phyloP scores from a whole-genome alignment of 2,329 filamentous ascomycete genomes.

The Aspergillus sojae region DNA sequence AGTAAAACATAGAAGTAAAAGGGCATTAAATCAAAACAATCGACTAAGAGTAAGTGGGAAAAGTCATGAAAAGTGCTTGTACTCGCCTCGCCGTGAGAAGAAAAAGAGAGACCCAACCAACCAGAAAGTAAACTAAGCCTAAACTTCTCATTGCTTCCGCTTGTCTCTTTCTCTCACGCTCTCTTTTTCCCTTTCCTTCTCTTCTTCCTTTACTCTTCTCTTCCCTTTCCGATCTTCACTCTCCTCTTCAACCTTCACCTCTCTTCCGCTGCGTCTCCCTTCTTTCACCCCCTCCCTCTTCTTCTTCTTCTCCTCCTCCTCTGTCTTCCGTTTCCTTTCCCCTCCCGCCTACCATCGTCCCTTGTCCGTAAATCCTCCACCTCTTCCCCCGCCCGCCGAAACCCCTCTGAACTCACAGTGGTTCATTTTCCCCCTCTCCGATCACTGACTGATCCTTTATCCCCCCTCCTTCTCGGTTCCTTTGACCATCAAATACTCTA shows the following conservation, averaged over 20 bases:
- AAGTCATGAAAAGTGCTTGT: not conserved
- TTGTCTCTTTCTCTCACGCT: constrained; percentile 15
- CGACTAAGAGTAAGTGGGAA: not conserved
- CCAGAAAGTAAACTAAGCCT: constrained; percentile 2
- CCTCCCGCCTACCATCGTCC: constrained; percentile 22
- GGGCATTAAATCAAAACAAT: not conserved
- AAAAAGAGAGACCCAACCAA: not conserved
- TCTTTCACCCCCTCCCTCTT: constrained; percentile 22
- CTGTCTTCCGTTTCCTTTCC: constrained; percentile 15
- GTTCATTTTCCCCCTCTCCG: constrained; percentile 23
- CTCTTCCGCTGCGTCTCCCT: constrained; percentile 16
- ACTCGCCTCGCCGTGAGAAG: not conserved
- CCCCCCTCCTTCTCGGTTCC: constrained; percentile 1
- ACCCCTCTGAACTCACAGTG: constrained; percentile 24
- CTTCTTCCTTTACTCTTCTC: constrained; percentile 12
- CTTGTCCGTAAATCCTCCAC: constrained; percentile 26
- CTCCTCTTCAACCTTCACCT: constrained; percentile 24
- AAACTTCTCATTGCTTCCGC: constrained; percentile 1
- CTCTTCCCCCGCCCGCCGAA: constrained; percentile 34
- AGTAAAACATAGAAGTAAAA: too few species aligned
- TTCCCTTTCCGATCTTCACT: constrained; percentile 23
- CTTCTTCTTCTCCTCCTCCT: constrained; percentile 7
- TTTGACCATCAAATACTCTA: constrained; percentile 1
- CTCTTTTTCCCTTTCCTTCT: constrained; percentile 16
- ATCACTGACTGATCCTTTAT: constrained; percentile 12